Percentiles rank a stretch among this genome's conserved stretches.
Evolutionary conservation across 768 basidiomycete genomes (phyloP).

Genomic region (Collybia sp.): DNA sequence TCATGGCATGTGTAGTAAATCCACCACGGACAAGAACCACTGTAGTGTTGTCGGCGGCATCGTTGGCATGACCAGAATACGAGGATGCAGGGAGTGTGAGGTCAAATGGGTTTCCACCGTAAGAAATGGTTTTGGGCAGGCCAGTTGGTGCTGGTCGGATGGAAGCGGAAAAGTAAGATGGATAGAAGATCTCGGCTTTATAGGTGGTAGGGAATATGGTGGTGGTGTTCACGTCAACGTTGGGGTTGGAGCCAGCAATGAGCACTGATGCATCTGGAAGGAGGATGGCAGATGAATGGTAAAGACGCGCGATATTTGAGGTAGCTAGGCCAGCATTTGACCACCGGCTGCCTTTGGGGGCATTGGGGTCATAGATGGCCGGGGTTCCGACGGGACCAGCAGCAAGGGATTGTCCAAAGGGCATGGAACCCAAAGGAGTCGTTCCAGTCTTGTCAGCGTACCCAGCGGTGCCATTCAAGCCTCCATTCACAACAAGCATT

Average conservation of each 20-base stretch:
- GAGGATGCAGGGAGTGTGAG: constrained; percentile 62
- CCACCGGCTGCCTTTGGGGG: constrained; percentile 59
- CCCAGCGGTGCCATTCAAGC: constrained; percentile 79
- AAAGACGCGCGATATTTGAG: constrained; percentile 63
- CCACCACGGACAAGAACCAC: constrained; percentile 80
- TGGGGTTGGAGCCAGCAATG: constrained; percentile 92
- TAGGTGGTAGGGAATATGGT: constrained; percentile 74
- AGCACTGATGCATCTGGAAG: constrained; percentile 81
- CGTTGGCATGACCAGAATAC: constrained; percentile 63
- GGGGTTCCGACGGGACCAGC: constrained; percentile 64
- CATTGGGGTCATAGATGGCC: constrained; percentile 67
- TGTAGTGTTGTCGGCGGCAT: constrained; percentile 68
- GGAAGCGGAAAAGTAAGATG: constrained; percentile 75
- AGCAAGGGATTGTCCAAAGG: constrained; percentile 57
- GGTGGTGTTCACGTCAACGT: constrained; percentile 68
- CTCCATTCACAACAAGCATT: constrained; percentile 80
- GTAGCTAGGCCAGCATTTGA: constrained; percentile 51
- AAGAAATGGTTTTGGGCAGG: constrained; percentile 67
- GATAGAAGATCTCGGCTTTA: constrained; percentile 86
- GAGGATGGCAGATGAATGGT: constrained; percentile 77
- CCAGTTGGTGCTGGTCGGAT: constrained; percentile 68
- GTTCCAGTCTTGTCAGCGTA: constrained; percentile 51
- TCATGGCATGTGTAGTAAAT: constrained; percentile 83
- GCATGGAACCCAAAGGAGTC: constrained; percentile 49
- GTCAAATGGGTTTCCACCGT: constrained; percentile 82